Evolutionary conservation across 2,329 filamentous ascomycete genomes (phyloP).

Genomic region (Bipolaris cookei): DNA sequence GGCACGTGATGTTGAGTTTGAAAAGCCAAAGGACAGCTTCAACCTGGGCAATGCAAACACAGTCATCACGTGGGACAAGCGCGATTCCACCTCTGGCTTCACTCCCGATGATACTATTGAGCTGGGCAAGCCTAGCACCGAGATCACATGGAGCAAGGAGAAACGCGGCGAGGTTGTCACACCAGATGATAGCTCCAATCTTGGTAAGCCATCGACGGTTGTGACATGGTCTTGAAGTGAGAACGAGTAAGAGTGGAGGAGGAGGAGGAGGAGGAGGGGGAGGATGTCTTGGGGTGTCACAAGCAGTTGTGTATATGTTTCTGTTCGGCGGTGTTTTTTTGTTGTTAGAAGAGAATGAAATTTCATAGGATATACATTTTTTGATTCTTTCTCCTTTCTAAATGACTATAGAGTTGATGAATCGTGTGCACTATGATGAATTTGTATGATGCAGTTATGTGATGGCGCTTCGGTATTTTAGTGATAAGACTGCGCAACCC

Average conservation of each 20-base stretch:
- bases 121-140: conserved; percentile 16
- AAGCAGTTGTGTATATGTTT: no score
- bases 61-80: conserved; percentile 29
- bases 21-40: conserved; percentile 15
- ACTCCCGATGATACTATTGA: background rate
- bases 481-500: no score
- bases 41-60: conserved; percentile 14
- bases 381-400: no score
- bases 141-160: conserved; percentile 25
- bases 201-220: conserved; percentile 22
- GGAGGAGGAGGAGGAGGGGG: no score
- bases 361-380: no score
- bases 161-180: background rate
- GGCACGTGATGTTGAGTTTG: background rate
- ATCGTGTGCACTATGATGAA: no score
- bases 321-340: no score
- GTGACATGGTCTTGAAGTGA: conserved; percentile 23
- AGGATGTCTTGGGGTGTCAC: no score
- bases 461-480: no score
- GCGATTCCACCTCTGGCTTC: background rate
- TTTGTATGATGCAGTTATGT: no score
- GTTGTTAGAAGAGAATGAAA: no score
- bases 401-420: no score
- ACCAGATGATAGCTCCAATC: conserved; percentile 20
- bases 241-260: background rate